Conservation (phyloP, 306 rosid species). For the Cucurbita argyrosperma region DNA sequence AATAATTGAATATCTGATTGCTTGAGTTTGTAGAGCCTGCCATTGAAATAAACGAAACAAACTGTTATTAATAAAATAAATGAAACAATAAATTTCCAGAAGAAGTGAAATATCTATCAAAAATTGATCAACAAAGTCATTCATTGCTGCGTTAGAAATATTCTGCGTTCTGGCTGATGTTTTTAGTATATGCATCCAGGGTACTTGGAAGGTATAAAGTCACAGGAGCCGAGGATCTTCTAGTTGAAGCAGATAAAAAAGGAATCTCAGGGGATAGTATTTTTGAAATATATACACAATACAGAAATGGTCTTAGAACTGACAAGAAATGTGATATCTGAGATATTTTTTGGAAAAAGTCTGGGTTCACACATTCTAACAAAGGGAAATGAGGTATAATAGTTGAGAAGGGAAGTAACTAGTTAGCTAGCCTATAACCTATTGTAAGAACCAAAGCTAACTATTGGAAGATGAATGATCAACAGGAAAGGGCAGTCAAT, state of each 20-base stretch:
- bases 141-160: neutral
- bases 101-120: neutral
- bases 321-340: neutral
- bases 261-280: neutral
- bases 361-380: neutral
- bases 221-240: neutral
- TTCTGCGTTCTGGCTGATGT: neutral
- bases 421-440: neutral
- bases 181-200: neutral
- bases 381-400: neutral
- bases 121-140: neutral
- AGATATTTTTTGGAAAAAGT: neutral
- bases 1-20: slow-evolving; percentile 40
- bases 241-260: neutral
- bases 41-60: slow-evolving; percentile 7
- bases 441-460: neutral
- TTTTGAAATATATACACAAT: neutral
- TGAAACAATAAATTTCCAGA: neutral
- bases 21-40: slow-evolving; percentile 52
- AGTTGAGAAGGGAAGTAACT: neutral
- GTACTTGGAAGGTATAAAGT: neutral
- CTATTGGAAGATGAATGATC: neutral
- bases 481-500: neutral
- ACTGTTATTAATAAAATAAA: neutral
- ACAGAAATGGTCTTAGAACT: neutral